Percentiles rank a stretch among this genome's conserved stretches.
Conservation (phyloP, 441 rosid species). For the Syzygium malaccense region DNA sequence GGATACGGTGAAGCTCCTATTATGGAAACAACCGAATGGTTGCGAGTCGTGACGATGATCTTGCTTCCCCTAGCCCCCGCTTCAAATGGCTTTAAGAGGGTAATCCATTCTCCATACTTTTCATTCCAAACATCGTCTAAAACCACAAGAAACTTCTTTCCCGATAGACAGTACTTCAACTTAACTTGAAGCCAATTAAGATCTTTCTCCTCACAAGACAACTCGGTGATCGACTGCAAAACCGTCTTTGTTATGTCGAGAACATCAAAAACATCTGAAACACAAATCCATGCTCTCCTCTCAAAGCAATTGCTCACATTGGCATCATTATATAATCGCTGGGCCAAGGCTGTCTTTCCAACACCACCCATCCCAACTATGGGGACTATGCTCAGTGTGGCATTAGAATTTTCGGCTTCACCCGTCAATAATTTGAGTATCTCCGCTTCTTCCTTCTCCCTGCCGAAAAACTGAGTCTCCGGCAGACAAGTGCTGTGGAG, state of each 20-base stretch:
- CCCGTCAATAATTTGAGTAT: rapidly evolving
- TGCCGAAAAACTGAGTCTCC: rapidly evolving
- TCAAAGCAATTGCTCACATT: rapidly evolving
- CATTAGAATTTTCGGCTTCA: rapidly evolving
- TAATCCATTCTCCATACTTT: background rate
- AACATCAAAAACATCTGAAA: background rate
- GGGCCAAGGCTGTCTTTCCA: background rate
- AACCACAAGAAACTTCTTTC: background rate
- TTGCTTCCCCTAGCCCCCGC: background rate
- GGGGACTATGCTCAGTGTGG: background rate
- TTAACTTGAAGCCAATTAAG: background rate
- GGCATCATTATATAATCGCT: rapidly evolving
- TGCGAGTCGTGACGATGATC: background rate
- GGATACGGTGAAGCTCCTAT: background rate
- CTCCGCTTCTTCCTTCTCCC: background rate
- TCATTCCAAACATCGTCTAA: background rate
- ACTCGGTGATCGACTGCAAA: background rate
- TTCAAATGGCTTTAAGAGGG: background rate
- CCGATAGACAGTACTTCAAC: no score
- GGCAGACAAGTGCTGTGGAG: rapidly evolving
- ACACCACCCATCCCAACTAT: background rate
- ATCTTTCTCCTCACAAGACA: background rate
- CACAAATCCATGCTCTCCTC: background rate
- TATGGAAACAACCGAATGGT: background rate
- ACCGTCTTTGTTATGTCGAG: background rate